Evolutionary conservation across 2,329 filamentous ascomycete species (phyloP).

Genomic region (Falciphora oryzae): DNA sequence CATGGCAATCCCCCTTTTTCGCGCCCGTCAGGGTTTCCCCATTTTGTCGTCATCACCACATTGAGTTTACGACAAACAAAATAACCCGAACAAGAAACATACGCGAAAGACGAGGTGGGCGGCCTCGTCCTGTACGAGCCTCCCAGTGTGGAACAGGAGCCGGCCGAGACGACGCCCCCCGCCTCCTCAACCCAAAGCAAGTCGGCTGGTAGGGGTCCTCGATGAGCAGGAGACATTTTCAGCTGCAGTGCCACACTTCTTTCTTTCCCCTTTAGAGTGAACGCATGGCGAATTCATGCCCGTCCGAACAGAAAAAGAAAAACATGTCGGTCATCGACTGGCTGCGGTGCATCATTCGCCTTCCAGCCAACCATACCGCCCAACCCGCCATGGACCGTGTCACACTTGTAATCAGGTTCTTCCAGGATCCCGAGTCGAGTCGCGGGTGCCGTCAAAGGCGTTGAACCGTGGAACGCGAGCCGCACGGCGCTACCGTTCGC

Average conservation of each 20-base stretch:
- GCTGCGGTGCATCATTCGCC: background rate
- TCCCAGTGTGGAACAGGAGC: background rate
- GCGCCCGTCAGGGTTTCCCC: background rate
- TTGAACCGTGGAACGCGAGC: no score
- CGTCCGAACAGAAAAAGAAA: background rate
- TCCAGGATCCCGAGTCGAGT: no score
- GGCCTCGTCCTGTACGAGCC: background rate
- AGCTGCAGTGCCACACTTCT: background rate
- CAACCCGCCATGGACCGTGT: background rate
- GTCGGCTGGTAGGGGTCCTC: no score
- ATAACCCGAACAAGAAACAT: no score
- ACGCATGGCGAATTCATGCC: no score
- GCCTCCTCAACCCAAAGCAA: background rate
- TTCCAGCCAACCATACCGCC: background rate
- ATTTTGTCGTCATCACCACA: background rate
- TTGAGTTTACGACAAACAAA: background rate
- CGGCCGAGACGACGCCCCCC: no score
- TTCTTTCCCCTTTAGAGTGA: background rate
- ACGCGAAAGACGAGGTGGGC: background rate
- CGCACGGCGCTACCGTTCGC: no score
- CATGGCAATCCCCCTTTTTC: background rate
- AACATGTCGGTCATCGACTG: background rate
- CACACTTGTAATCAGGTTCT: no score
- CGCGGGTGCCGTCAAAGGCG: no score
- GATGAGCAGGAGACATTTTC: no score